Evolutionary conservation across 73 alveolate genomes (phyloP), one percentile per base, ranked within the genome.

Genomic region (Strombidium stylifer): DNA sequence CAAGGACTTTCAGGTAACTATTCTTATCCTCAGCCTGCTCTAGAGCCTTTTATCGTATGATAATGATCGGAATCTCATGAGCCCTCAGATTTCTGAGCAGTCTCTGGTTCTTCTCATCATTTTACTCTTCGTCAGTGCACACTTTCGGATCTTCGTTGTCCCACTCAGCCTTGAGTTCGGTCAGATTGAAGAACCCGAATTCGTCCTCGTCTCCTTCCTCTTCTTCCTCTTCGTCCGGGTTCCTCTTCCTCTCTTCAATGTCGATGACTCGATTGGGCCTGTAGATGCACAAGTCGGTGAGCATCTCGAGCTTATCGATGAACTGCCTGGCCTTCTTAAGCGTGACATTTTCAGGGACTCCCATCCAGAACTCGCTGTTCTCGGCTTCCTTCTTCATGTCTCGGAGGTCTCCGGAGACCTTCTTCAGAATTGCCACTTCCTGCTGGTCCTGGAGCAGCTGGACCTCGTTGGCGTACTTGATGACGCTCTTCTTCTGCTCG

Each of bases 291-390:
- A 49, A 51, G 30, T 66, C 80, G 1, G 55, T 49, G 8, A 66
- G 45, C 67, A 48, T 28, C 4, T 66, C 80, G 14, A 47, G 39
- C 31, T 66, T 30, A n/a, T 66, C 77, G 14, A 62, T 62, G 34
- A 62, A 25, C 18, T 62, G 25, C 53, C 58, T 44, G 3, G 77
- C 52, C 23, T 62, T 41, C 12, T 3, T 26, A 3, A 62, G 27
- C 2, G 75, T 47, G 15, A 50, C 81, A 28, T 67, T 18, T 4
- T 59, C 59, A 1, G 49, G 21, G 35, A 48, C 32, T 2, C 82
- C 82, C 18, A 69, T 25, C 82, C 82, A 69, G 52, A 69, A 69
- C 54, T 69, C 82, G 4, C 72, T 72, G 39, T 69, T 54, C 32
- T 69, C 82, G 3, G 82, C 82, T 14, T 69, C 72, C 23, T 53